Evolutionary conservation across 352 stramenopile genomes (phyloP).

Genomic region (Elongisporangium senticosum): DNA sequence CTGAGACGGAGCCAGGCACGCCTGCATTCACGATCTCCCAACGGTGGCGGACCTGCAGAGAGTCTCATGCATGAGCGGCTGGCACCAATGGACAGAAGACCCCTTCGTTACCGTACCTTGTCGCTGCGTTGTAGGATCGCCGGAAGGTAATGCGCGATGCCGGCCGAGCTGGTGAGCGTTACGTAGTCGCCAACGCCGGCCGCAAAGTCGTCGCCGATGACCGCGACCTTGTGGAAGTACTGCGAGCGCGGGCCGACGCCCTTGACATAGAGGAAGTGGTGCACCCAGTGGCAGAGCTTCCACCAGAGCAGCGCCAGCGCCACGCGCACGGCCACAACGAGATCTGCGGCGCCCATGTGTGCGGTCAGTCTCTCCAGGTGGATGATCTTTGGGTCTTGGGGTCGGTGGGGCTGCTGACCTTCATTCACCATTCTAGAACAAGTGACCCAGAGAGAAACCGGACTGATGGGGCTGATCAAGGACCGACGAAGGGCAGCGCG

Average conservation of each 20-base stretch:
- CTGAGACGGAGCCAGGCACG: slow-evolving; percentile 50
- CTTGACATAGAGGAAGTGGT: slow-evolving; percentile 30
- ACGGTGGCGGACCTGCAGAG: slow-evolving; percentile 56
- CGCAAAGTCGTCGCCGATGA: slow-evolving; percentile 84
- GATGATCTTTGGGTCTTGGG: background rate
- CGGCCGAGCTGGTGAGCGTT: slow-evolving; percentile 38
- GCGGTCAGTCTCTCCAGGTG: background rate
- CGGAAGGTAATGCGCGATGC: slow-evolving; percentile 54
- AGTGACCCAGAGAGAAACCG: background rate
- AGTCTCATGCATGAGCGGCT: background rate
- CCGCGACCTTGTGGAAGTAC: slow-evolving; percentile 79
- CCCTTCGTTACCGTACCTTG: slow-evolving; percentile 35
- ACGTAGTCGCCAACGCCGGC: slow-evolving; percentile 75
- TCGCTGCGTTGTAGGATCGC: slow-evolving; percentile 36
- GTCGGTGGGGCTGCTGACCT: background rate
- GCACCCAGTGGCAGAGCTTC: slow-evolving; percentile 49
- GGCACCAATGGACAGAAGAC: background rate
- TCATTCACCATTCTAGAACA: slow-evolving; percentile 1
- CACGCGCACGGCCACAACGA: slow-evolving; percentile 37
- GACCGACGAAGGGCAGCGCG: slow-evolving; percentile 30
- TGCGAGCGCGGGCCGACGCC: slow-evolving; percentile 48
- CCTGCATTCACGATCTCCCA: slow-evolving; percentile 81
- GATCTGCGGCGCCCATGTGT: slow-evolving; percentile 9
- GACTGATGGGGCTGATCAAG: slow-evolving; percentile 55
- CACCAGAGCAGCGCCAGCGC: slow-evolving; percentile 67